Base-by-base conservation (phyloP, 2,329 filamentous ascomycete species). In the Pseudonectria foliicola region DNA sequence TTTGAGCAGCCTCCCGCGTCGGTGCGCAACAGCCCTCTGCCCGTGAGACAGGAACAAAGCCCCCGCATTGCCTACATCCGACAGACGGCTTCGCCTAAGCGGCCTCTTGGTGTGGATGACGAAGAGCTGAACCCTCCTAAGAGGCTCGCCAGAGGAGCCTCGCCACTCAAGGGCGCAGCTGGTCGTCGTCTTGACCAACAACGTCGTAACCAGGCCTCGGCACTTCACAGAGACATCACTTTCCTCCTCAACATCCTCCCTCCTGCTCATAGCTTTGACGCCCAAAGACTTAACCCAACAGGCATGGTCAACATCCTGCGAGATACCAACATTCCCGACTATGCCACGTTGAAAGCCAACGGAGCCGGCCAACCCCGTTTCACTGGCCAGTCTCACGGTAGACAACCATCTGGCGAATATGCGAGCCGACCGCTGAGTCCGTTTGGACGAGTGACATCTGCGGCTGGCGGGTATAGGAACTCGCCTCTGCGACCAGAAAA, bases 131-230 rank as follows among this genome's bases (percentile, higher is more conserved):
- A 78, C 46, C 82, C 85, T 13, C 86, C 88, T 1, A 85, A 89
- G 48, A 95, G 96, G 59, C 73, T 95, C 33, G 76, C 82, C 31
- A 80, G 93, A 29, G 89, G 83, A n/a, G 88, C 85, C 37, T 96
- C 90, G 5, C 92, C 93, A 0, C 71, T 96, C 25, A 98, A 96
- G 58, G 87, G 87, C 11, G 85, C 86, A 2, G 87, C 90, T 25
- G 86, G 87, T 16, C 81, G 89, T 37, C 81, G 89, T 25, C 70
- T 93, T 14, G 86, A 92, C 51, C 84, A 92, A 55, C 80, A 86
- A 55, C 73, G 77, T 33, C 70, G 79, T 5, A 77, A 73, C 48
- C 75, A 75, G 45, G 66, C 67, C 10, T 73, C 82, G 3, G 79
- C 85, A 1, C 71, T 95, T 25, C 86, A 90, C 18, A 77, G 85